Percentiles rank a stretch among this genome's conserved stretches.
Conservation (phyloP, 2,329 filamentous ascomycete species). For the Nemania abortiva region DNA sequence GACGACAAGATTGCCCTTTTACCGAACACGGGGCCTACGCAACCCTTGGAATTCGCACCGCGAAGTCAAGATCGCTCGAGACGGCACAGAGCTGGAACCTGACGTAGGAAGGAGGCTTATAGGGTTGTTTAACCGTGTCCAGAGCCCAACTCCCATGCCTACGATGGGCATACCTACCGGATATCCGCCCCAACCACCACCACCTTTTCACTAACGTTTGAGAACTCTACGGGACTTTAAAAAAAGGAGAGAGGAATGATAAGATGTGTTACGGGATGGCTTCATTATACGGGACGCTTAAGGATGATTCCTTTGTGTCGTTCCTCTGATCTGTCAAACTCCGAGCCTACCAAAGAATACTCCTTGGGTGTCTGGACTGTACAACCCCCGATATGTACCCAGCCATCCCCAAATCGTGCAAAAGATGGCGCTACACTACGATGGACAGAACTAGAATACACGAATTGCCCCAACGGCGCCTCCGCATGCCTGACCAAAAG, state of each 20-base stretch:
- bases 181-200: conserved; percentile 54
- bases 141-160: conserved; percentile 53
- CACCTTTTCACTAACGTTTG: conserved; percentile 52
- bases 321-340: neutral
- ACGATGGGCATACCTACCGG: conserved; percentile 53
- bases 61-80: conserved; percentile 94
- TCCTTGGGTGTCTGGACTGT: conserved; percentile 8
- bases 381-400: neutral
- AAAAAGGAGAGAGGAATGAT: conserved; percentile 1
- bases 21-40: conserved; percentile 84
- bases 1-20: conserved; percentile 85
- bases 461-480: neutral
- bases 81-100: conserved; percentile 93
- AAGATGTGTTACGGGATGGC: neutral
- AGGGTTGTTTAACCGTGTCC: conserved; percentile 77
- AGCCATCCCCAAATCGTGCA: conserved; percentile 1
- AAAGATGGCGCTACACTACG: conserved; percentile 11
- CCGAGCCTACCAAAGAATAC: neutral
- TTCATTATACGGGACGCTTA: neutral
- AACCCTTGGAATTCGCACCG: conserved; percentile 97
- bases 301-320: neutral
- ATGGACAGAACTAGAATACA: conserved; percentile 16
- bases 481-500: neutral
- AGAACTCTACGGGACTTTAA: neutral
- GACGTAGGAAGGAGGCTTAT: conserved; percentile 80